A percentile compares a stretch with the other conserved stretches of the same genome.
Conservation (phyloP, 768 basidiomycete species). For the Chalciporus pseudorubinellus region DNA sequence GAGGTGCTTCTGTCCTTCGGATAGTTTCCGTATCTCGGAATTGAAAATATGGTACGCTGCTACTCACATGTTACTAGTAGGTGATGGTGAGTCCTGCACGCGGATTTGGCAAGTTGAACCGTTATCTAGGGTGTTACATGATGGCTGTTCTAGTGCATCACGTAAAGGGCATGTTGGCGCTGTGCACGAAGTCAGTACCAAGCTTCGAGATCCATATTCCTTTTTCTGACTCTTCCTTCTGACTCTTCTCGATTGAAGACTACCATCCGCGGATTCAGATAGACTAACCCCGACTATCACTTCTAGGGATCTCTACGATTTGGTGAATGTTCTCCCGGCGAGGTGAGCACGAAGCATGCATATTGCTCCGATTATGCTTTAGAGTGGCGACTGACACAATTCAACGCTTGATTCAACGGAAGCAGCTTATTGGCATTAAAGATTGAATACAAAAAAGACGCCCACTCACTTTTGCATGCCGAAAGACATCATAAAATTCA, state of each 20-base stretch:
- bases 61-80: conserved; percentile 17
- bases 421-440: conserved; percentile 7
- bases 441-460: conserved; percentile 10
- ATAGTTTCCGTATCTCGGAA: no score
- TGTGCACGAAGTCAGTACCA: conserved; percentile 25
- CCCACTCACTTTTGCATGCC: conserved; percentile 32
- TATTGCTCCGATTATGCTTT: background rate
- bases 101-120: background rate
- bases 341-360: no score
- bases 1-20: no score
- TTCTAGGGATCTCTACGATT: no score
- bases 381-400: conserved; percentile 31
- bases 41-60: conserved; percentile 28
- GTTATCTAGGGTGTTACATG: conserved; percentile 22
- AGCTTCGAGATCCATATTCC: background rate
- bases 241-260: background rate
- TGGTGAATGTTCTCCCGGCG: no score
- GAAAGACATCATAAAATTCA: background rate
- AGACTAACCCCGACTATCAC: no score
- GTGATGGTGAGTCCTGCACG: background rate
- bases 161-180: conserved; percentile 29
- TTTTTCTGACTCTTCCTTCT: background rate
- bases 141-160: conserved; percentile 31
- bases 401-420: background rate
- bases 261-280: no score